Evolutionary conservation across 2,329 filamentous ascomycete species (phyloP).

Genomic region (Ophiostoma quercus): DNA sequence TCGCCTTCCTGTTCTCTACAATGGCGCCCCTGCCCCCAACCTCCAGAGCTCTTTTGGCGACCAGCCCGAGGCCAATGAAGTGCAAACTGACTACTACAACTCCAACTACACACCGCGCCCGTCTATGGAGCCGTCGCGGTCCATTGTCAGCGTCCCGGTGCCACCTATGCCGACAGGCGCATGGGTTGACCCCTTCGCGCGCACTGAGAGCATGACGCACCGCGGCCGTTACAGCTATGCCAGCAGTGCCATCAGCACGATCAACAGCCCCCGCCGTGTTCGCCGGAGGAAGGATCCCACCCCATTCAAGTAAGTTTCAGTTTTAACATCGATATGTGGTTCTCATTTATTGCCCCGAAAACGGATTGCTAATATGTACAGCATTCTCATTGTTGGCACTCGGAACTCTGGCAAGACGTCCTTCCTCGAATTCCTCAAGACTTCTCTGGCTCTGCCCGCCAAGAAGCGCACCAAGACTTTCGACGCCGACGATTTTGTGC

Average conservation of each 20-base stretch:
- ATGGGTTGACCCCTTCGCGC: conserved; percentile 69
- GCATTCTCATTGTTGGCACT: conserved; percentile 84
- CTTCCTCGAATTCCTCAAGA: conserved; percentile 92
- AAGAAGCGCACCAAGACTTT: conserved; percentile 62
- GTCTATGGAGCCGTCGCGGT: conserved; percentile 51
- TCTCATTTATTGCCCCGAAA: background rate
- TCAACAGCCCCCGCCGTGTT: conserved; percentile 88
- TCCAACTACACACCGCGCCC: conserved; percentile 38
- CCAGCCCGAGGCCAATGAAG: conserved; percentile 46
- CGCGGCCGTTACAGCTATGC: conserved; percentile 95
- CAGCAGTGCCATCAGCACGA: conserved; percentile 80
- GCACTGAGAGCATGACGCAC: conserved; percentile 92
- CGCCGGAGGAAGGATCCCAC: conserved; percentile 95
- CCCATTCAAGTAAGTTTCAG: conserved; percentile 81
- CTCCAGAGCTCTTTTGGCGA: conserved; percentile 46
- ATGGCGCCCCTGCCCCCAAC: conserved; percentile 43
- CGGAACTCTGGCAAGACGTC: conserved; percentile 89
- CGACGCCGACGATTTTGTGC: conserved; percentile 54
- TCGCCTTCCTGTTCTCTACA: conserved; percentile 50
- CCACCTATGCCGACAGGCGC: conserved; percentile 58
- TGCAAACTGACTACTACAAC: conserved; percentile 24
- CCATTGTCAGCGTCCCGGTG: conserved; percentile 37
- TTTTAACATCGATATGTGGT: too few relatives aligned
- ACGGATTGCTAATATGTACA: conserved; percentile 36
- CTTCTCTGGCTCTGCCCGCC: conserved; percentile 72